Evolutionary conservation across 1,284 basidiomycete species (phyloP).

Genomic region (Ganoderma resinaceum): DNA sequence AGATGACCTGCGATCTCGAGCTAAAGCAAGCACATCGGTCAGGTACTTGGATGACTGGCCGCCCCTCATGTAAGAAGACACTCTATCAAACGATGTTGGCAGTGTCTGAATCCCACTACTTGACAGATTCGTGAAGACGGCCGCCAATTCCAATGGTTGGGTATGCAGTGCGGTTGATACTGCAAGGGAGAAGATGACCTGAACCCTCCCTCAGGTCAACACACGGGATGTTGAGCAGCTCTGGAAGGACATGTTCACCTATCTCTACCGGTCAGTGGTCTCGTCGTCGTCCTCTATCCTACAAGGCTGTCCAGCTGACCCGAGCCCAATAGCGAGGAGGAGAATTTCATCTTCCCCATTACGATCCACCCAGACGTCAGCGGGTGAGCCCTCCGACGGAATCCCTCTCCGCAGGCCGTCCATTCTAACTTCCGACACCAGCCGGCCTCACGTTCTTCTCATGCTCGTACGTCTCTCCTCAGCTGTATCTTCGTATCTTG

Average conservation of each 20-base stretch:
- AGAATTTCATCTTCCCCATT: constrained; percentile 78
- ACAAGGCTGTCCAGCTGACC: not conserved
- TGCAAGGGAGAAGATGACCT: not conserved
- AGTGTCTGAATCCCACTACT: not conserved
- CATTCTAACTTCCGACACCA: constrained; percentile 17
- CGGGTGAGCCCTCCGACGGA: constrained; percentile 49
- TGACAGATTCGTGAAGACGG: constrained; percentile 13
- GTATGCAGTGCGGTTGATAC: not conserved
- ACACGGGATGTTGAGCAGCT: constrained; percentile 72
- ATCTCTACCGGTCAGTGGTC: constrained; percentile 60
- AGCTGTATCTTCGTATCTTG: not conserved
- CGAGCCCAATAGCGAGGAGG: constrained; percentile 56
- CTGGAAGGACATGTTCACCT: constrained; percentile 80
- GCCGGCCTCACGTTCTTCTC: constrained; percentile 63
- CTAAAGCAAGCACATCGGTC: not conserved
- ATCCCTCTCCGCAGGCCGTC: not conserved
- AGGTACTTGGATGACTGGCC: constrained; percentile 74
- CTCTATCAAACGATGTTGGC: not conserved
- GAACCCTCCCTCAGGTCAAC: constrained; percentile 56
- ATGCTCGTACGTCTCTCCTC: constrained; percentile 60
- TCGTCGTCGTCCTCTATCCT: not conserved
- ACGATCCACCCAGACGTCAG: constrained; percentile 83
- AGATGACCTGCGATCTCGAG: too few relatives aligned
- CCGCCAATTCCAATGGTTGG: constrained; percentile 25
- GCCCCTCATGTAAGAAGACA: constrained; percentile 51